A percentile compares a stretch with the other conserved stretches of the same genome.
Evolutionary conservation across 78 protist species (phyloP).

Genomic region (Blattamonas nauphoetae): DNA sequence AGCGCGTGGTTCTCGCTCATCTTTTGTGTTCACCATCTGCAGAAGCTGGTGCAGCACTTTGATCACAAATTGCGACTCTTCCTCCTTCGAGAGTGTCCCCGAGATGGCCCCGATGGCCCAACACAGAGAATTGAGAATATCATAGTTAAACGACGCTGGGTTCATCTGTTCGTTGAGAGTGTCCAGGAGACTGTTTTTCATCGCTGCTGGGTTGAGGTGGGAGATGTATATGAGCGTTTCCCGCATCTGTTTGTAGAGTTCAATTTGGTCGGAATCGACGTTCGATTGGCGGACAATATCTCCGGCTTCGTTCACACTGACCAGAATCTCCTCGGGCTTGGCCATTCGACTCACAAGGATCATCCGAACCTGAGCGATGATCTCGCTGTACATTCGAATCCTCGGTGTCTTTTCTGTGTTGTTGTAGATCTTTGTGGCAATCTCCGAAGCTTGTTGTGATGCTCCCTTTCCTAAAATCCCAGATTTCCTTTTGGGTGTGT

Average conservation of each 20-base stretch:
- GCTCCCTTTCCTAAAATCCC: too few species aligned
- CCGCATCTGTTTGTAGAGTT: slow-evolving; percentile 67
- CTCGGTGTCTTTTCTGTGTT: neutral
- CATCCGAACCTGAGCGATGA: slow-evolving; percentile 62
- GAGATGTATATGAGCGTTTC: slow-evolving; percentile 68
- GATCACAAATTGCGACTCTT: too few species aligned
- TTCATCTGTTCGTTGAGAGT: slow-evolving; percentile 30
- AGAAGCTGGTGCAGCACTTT: slow-evolving; percentile 88
- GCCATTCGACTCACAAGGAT: slow-evolving; percentile 84
- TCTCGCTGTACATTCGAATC: slow-evolving; percentile 36
- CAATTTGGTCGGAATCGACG: slow-evolving; percentile 65
- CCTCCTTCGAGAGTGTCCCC: slow-evolving; percentile 81
- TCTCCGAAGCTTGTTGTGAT: too few species aligned
- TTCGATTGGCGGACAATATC: slow-evolving; percentile 74
- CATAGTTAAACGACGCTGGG: slow-evolving; percentile 57
- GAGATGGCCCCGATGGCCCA: slow-evolving; percentile 98
- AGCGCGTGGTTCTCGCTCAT: slow-evolving; percentile 95
- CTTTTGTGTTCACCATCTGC: slow-evolving; percentile 69
- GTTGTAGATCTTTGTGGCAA: too few species aligned
- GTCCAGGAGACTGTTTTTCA: slow-evolving; percentile 73
- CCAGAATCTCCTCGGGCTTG: slow-evolving; percentile 89
- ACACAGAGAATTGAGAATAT: slow-evolving; percentile 80
- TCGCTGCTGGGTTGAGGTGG: slow-evolving; percentile 79
- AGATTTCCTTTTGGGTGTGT: too few species aligned
- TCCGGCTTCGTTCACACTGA: slow-evolving; percentile 87